These are phyloP conservation scores for Trypanosomatidae sp. DNA, from an alignment of 208 protist species.

Conservation along the genomic window DNA sequence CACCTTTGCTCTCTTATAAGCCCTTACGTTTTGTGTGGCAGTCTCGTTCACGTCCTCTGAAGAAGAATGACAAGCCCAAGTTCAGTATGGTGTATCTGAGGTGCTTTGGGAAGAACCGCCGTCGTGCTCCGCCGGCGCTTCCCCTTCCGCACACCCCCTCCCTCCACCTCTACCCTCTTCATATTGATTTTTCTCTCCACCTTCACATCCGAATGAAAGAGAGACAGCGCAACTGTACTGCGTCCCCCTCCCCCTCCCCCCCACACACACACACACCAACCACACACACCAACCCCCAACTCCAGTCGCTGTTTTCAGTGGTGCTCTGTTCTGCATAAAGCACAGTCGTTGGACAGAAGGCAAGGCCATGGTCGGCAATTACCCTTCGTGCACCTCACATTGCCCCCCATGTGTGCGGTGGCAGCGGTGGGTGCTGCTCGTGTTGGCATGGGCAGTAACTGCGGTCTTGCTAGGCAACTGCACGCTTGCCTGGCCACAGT, in stretches of 20 bases:
- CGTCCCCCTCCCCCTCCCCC: not conserved
- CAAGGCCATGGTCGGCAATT: not conserved
- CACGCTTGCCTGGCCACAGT: slow-evolving; percentile 16
- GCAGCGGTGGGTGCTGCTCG: not conserved
- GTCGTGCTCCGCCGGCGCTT: not conserved
- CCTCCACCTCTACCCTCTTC: not conserved
- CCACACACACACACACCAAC: too few relatives aligned
- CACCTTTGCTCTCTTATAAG: not conserved
- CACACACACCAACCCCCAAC: too few relatives aligned
- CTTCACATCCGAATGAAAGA: not conserved
- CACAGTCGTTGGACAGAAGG: not conserved
- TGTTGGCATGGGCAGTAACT: not conserved
- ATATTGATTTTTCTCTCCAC: not conserved
- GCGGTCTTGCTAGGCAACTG: not conserved
- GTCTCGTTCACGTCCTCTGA: not conserved
- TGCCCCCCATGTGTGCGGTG: not conserved
- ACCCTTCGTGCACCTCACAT: not conserved
- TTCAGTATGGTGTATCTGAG: not conserved
- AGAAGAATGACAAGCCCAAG: not conserved
- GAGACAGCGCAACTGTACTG: not conserved
- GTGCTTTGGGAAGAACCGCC: not conserved
- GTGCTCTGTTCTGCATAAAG: not conserved
- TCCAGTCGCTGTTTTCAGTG: not conserved
- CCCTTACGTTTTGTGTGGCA: not conserved
- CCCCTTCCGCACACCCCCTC: not conserved